A percentile compares a stretch with the other conserved stretches of the same genome.
These are phyloP conservation scores for Dillenia turbinata DNA, from an alignment of 164 flowering plant genomes.

Conservation along the genomic window DNA sequence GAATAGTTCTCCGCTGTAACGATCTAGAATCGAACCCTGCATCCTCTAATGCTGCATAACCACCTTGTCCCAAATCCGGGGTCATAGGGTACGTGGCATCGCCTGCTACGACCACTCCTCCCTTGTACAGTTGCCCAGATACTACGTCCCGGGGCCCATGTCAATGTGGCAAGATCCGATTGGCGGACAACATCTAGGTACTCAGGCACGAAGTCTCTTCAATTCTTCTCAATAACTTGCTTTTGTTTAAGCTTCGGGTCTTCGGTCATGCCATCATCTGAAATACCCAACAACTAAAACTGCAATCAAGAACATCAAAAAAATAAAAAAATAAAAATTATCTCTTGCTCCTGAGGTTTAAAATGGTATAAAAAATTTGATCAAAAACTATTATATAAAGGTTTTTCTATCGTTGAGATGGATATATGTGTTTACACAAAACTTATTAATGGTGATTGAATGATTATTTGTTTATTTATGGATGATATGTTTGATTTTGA, in stretches of 20 bases:
- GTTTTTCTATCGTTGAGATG: too few relatives aligned
- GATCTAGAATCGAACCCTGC: not conserved
- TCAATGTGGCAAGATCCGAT: constrained; percentile 19
- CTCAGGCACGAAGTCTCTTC: constrained; percentile 19
- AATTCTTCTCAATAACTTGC: constrained; percentile 16
- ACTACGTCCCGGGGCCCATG: constrained; percentile 15
- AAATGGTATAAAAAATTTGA: too few relatives aligned
- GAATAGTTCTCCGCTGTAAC: not conserved
- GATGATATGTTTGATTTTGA: too few relatives aligned
- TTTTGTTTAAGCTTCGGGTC: constrained; percentile 18
- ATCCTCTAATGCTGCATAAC: constrained; percentile 4
- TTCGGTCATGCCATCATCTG: constrained; percentile 9
- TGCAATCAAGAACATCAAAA: too few relatives aligned
- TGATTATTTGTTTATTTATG: too few relatives aligned
- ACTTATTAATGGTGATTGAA: too few relatives aligned
- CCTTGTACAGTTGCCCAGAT: constrained; percentile 11
- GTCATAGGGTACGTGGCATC: constrained; percentile 37
- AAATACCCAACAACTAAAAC: not conserved
- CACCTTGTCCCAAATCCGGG: constrained; percentile 27
- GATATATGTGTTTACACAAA: too few relatives aligned
- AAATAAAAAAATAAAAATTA: too few relatives aligned
- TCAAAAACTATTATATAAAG: too few relatives aligned
- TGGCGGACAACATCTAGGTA: constrained; percentile 19
- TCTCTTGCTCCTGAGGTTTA: too few relatives aligned
- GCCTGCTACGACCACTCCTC: constrained; percentile 23